Conservation (phyloP, 768 basidiomycete genomes). For the Gloeostereum incarnatum region DNA sequence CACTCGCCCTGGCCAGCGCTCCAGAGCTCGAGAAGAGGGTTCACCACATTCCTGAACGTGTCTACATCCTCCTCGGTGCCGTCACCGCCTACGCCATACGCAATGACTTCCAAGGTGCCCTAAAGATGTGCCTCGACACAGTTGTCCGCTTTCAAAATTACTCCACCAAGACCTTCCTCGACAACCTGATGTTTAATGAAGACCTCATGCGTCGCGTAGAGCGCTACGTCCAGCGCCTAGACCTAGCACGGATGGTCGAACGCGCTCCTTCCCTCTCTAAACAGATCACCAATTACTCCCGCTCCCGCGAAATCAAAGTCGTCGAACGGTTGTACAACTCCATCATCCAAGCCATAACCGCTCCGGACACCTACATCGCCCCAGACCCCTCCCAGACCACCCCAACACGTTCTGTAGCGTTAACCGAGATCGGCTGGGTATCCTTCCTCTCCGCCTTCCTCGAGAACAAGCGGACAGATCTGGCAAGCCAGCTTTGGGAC, state of each 20-base stretch:
- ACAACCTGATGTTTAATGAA: conserved; percentile 22
- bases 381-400: conserved; percentile 26
- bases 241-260: conserved; percentile 40
- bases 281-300: conserved; percentile 38
- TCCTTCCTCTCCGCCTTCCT: conserved; percentile 61
- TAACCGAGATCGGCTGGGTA: conserved; percentile 55
- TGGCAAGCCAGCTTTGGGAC: conserved; percentile 59
- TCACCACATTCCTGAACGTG: conserved; percentile 19
- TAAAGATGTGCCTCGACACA: conserved; percentile 31
- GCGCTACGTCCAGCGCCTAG: conserved; percentile 37
- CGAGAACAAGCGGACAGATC: conserved; percentile 39
- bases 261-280: conserved; percentile 38
- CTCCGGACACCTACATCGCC: conserved; percentile 45
- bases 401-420: conserved; percentile 28
- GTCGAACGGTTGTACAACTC: conserved; percentile 42
- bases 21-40: conserved; percentile 6
- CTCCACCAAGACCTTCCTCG: conserved; percentile 28
- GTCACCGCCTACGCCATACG: conserved; percentile 54
- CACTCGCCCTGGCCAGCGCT: conserved; percentile 14
- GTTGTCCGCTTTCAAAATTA: conserved; percentile 24
- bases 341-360: conserved; percentile 41
- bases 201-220: conserved; percentile 24
- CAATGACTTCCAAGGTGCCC: conserved; percentile 47
- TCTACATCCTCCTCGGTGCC: conserved; percentile 37
- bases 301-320: conserved; percentile 15